phyloP scores from a whole-genome alignment of 108 stramenopile species.

The Nitzschia putrida region DNA sequence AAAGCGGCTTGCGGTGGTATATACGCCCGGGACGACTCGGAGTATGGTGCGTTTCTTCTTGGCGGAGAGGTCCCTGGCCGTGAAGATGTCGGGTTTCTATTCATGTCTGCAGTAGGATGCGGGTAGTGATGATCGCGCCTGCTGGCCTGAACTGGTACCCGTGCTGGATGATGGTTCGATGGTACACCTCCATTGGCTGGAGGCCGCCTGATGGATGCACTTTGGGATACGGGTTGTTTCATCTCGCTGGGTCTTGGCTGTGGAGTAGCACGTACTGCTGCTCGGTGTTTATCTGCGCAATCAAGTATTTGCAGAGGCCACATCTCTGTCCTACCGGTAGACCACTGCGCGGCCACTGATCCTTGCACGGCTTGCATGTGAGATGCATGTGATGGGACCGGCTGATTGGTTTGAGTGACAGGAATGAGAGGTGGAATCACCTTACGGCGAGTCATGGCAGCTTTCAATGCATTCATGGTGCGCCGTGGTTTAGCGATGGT shows the following conservation, averaged over 20 bases:
- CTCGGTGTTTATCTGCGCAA: slow-evolving; percentile 57
- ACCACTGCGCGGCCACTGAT: slow-evolving; percentile 50
- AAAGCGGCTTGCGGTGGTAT: not conserved
- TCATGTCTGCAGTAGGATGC: no score
- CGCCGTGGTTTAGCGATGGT: not conserved
- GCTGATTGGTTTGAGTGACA: slow-evolving; percentile 39
- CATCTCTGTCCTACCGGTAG: slow-evolving; percentile 62
- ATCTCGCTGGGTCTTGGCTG: not conserved
- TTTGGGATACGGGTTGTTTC: not conserved
- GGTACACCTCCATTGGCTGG: not conserved
- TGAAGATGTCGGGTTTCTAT: no score
- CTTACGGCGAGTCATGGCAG: slow-evolving; percentile 40
- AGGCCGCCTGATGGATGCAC: not conserved
- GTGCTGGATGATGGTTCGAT: not conserved
- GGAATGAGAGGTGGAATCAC: slow-evolving; percentile 51
- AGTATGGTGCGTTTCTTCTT: not conserved
- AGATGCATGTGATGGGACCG: slow-evolving; percentile 64
- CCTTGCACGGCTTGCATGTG: slow-evolving; percentile 69
- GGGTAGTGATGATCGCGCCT: no score
- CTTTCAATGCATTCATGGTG: slow-evolving; percentile 6
- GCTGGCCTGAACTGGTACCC: no score
- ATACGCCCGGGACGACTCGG: not conserved
- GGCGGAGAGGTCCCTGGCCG: not conserved
- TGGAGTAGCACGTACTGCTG: slow-evolving; percentile 5
- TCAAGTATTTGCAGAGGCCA: slow-evolving; percentile 83